These are phyloP conservation scores for Gonapodya prolifera DNA, from an alignment of 192 early-diverging fungal species.

Conservation along the genomic window DNA sequence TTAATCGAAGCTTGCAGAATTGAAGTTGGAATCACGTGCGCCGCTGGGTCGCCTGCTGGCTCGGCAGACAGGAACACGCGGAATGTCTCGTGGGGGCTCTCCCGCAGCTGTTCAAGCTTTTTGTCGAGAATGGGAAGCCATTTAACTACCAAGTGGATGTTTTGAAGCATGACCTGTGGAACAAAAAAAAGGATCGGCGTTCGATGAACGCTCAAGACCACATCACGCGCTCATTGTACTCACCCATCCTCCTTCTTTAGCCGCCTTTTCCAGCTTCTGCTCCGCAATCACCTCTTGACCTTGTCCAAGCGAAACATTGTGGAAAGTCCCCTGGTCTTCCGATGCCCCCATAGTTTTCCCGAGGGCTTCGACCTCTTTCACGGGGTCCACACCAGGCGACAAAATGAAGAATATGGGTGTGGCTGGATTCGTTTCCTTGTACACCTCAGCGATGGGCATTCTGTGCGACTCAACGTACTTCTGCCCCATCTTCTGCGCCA, in stretches of 20 bases:
- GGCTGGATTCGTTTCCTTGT: constrained; percentile 37
- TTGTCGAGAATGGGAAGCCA: constrained; percentile 52
- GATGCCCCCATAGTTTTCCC: constrained; percentile 32
- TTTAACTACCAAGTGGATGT: constrained; percentile 54
- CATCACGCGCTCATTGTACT: background rate
- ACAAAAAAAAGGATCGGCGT: no score
- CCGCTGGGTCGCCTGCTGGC: constrained; percentile 44
- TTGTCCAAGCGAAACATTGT: constrained; percentile 55
- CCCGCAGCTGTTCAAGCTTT: constrained; percentile 41
- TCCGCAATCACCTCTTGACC: constrained; percentile 57
- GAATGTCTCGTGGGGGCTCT: constrained; percentile 38
- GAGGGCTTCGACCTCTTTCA: constrained; percentile 52
- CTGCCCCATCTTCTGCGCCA: constrained; percentile 40
- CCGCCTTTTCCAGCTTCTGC: constrained; percentile 45
- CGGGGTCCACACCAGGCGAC: constrained; percentile 55
- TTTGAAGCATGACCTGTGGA: constrained; percentile 48
- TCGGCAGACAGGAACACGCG: constrained; percentile 49
- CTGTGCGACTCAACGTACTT: constrained; percentile 40
- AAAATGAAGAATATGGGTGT: constrained; percentile 56
- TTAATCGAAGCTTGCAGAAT: constrained; percentile 55
- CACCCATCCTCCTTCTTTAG: constrained; percentile 44
- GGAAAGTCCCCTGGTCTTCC: constrained; percentile 49
- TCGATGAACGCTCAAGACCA: no score
- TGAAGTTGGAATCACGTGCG: constrained; percentile 50
- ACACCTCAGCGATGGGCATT: constrained; percentile 35